Evolutionary conservation across 148 eudicot genomes (phyloP), one percentile per base, ranked within the genome.

Genomic region (Rhododendron ferrugineum): DNA sequence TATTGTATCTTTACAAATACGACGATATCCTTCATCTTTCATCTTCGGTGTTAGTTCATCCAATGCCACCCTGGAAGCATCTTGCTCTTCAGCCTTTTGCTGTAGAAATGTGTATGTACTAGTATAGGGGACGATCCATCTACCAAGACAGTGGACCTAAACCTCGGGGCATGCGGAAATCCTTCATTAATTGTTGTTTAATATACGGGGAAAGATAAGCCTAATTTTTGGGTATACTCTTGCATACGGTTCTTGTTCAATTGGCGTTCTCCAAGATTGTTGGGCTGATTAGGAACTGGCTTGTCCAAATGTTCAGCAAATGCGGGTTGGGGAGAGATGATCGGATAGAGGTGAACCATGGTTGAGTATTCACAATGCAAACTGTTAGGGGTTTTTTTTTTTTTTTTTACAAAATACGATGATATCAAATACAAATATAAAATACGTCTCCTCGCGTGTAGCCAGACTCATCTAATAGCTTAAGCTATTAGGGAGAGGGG

Each of bases 21-120:
- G 5, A 37, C 40, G 6, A 37, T 37, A 86, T 34, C 88, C 92
- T 83, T 83, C 89, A 32, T 86, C 90, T 79, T 88, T 89, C 32
- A 88, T 78, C 54, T 87, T 92, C 72, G 84, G 73, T 0, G 80
- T 46, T 64, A 93, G 52, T 49, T 84, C 84, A 36, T 82, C 86
- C 81, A 92, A 86, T 9, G 96, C 96, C 78, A 89, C n/a, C 68
- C 83, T 90, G 6, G 98, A 93, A 78, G 73, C 96, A 87, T 91
- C 91, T 88, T 91, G 91, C 68, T 94, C 96, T 2, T 96, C 95
- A 32, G 88, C 86, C 86, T 90, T 93, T 42, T 79, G 85, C 4
- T 47, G 80, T 11, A 87, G 2, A 78, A 78, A 91, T 79, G 92
- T 52, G 44, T 42, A 80, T 1, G 64, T 50, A 64, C 89, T 88